Percentiles rank a stretch among this genome's conserved stretches.
phyloP scores from a whole-genome alignment of 176 grass and related monocot genomes.

The Hsuehochloa calcarea region DNA sequence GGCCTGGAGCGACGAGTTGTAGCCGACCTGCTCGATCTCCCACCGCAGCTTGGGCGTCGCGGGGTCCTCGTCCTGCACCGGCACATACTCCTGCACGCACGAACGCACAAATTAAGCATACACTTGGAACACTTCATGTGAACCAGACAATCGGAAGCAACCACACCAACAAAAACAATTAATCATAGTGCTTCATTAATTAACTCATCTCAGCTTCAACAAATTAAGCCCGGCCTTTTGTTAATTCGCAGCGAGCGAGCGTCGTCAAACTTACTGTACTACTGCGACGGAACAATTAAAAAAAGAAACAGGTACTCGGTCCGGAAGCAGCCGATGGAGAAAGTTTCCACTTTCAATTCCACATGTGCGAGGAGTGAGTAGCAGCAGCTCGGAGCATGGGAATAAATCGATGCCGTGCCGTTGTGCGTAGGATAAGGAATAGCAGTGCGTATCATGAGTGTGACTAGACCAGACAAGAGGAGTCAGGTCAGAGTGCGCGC shows the following conservation, averaged over 20 bases:
- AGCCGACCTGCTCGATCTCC: constrained; percentile 71
- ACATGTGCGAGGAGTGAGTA: neutral
- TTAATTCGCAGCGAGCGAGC: neutral
- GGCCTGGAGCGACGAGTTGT: constrained; percentile 46
- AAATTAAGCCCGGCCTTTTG: neutral
- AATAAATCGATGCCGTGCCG: constrained; percentile 12
- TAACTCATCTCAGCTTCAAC: neutral
- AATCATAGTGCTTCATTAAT: neutral
- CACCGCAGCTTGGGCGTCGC: constrained; percentile 64
- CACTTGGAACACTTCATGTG: neutral
- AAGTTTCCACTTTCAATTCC: neutral
- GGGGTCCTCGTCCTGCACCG: constrained; percentile 52
- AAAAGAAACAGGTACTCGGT: neutral
- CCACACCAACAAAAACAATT: neutral
- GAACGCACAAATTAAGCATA: neutral
- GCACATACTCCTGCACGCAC: constrained; percentile 55
- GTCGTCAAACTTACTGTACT: no score
- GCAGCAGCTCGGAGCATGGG: neutral
- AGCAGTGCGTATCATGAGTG: neutral
- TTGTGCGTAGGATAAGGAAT: neutral
- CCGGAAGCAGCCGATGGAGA: neutral
- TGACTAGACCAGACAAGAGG: neutral
- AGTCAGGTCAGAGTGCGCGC: neutral
- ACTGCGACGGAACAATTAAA: neutral
- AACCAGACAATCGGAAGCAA: neutral